Conservation (phyloP, 768 basidiomycete genomes). For the Suillus bovinus region DNA sequence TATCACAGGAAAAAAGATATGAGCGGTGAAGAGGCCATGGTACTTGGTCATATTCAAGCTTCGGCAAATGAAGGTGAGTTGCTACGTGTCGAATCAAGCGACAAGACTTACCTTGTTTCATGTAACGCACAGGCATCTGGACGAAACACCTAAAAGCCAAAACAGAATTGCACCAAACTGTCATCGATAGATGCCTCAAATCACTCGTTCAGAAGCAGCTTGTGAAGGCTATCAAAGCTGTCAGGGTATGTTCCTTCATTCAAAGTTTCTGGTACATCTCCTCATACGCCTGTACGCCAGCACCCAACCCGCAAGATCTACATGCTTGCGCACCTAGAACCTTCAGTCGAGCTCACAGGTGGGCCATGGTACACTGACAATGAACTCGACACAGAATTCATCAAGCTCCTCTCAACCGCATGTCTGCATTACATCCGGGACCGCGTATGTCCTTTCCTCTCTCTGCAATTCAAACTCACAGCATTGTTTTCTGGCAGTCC, state of each 20-base stretch:
- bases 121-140: constrained; percentile 73
- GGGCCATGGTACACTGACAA: constrained; percentile 99
- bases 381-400: constrained; percentile 93
- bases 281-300: constrained; percentile 36
- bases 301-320: constrained; percentile 94
- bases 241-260: constrained; percentile 60
- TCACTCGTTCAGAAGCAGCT: constrained; percentile 81
- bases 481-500: constrained; percentile 44
- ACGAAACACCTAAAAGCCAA: constrained; percentile 88
- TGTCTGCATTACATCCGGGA: constrained; percentile 79
- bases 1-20: constrained; percentile 73
- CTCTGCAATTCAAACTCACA: constrained; percentile 2
- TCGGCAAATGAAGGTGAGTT: constrained; percentile 76
- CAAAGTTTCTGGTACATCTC: neutral
- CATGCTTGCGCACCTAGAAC: constrained; percentile 86
- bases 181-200: constrained; percentile 87
- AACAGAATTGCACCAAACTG: constrained; percentile 86
- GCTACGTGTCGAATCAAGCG: neutral
- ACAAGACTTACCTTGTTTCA: constrained; percentile 3
- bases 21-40: constrained; percentile 82
- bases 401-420: constrained; percentile 75
- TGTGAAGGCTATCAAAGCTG: constrained; percentile 87
- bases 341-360: constrained; percentile 89
- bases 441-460: constrained; percentile 48
- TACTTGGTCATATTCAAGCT: constrained; percentile 79